A percentile compares a stretch with the other conserved stretches of the same genome.
Evolutionary conservation across 2,329 filamentous ascomycete species (phyloP).

Genomic region (Karstenula rhodostoma): DNA sequence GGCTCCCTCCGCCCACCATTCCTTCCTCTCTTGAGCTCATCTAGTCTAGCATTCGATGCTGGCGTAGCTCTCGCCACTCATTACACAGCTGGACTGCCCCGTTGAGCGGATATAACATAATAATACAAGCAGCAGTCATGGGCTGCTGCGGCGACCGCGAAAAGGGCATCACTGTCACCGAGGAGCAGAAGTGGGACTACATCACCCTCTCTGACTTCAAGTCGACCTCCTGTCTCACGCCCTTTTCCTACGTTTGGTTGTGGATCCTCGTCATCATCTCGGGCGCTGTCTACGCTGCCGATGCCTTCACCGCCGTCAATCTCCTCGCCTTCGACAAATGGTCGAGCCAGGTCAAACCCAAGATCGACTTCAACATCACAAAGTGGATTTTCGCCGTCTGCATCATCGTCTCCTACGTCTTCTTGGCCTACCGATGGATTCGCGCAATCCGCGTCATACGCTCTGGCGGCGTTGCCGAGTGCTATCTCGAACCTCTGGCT

Average conservation of each 20-base stretch:
- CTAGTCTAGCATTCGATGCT: constrained; percentile 35
- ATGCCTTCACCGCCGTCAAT: constrained; percentile 93
- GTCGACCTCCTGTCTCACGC: constrained; percentile 77
- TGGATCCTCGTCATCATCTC: constrained; percentile 82
- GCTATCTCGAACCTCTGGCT: constrained; percentile 87
- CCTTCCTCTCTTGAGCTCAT: constrained; percentile 19
- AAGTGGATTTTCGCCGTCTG: constrained; percentile 96
- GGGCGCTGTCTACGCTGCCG: constrained; percentile 84
- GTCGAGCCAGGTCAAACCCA: constrained; percentile 82
- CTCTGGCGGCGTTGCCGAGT: constrained; percentile 86
- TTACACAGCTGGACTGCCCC: constrained; percentile 50
- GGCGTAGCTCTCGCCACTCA: constrained; percentile 39
- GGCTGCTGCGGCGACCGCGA: constrained; percentile 50
- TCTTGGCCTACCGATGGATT: constrained; percentile 81
- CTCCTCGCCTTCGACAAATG: constrained; percentile 88
- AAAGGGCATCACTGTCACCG: constrained; percentile 49
- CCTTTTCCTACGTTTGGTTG: constrained; percentile 84
- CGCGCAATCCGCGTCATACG: constrained; percentile 82
- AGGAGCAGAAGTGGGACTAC: constrained; percentile 80
- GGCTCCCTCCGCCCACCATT: constrained; percentile 20
- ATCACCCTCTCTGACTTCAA: constrained; percentile 83
- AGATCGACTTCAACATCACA: constrained; percentile 77
- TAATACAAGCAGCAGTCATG: constrained; percentile 42
- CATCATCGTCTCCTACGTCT: constrained; percentile 88
- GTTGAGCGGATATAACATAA: constrained; percentile 43